Conservation (phyloP, 345 rosid genomes). For the Eucalyptus paniculata region DNA sequence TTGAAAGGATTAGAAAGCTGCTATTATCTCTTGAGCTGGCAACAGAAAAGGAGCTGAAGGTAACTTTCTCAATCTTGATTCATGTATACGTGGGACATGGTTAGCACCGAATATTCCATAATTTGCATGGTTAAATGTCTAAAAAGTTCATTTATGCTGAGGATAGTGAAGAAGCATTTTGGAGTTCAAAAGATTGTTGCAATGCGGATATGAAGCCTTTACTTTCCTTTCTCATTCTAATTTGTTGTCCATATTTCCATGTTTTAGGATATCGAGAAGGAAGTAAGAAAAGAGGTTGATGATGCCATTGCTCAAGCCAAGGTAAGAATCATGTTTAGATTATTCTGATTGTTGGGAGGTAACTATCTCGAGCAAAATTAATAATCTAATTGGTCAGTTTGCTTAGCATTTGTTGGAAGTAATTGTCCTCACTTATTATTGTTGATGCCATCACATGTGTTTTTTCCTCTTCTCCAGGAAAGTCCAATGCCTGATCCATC, state of each 20-base stretch:
- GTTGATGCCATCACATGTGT: not conserved
- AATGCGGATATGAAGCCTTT: not conserved
- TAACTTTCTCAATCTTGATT: slow-evolving; percentile 2
- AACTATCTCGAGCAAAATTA: not conserved
- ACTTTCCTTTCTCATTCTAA: not conserved
- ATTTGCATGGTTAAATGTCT: not conserved
- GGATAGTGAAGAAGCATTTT: not conserved
- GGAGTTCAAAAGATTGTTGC: not conserved
- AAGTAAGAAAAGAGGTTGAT: slow-evolving; percentile 81
- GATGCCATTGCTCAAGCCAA: slow-evolving; percentile 95
- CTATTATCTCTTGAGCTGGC: slow-evolving; percentile 73
- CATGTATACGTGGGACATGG: not conserved
- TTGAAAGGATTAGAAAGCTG: slow-evolving; percentile 83
- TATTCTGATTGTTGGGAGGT: not conserved
- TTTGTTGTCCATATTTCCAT: not conserved
- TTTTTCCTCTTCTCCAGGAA: slow-evolving; percentile 39
- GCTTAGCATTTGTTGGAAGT: not conserved
- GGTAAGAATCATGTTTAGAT: slow-evolving; percentile 21
- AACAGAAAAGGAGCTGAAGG: slow-evolving; percentile 93
- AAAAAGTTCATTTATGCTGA: not conserved
- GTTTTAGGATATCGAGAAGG: slow-evolving; percentile 87
- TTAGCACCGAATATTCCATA: not conserved
- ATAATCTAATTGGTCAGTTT: not conserved
- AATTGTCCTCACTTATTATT: not conserved
- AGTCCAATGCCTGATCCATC: slow-evolving; percentile 89